Evolutionary conservation across 2,329 filamentous ascomycete genomes (phyloP), one percentile per base, ranked within the genome.

Genomic region (Plenodomus lindquistii): DNA sequence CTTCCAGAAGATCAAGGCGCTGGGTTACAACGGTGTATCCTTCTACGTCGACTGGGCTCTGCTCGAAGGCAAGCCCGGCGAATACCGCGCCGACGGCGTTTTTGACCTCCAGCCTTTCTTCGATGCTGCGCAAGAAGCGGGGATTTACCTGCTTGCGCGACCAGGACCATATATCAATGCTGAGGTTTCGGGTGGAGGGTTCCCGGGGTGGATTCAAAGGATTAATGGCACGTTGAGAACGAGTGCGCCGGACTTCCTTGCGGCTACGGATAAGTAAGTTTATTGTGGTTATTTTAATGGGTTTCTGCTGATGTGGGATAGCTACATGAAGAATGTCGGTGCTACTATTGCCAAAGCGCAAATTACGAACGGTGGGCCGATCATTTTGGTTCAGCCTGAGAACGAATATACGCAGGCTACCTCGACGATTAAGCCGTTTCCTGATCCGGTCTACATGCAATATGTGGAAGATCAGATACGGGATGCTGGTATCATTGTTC

Each of bases 1-100:
- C 2, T 87, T 95, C 59, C 86, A 94, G 62, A 95, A 95, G 72
- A 84, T 93, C 69, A 91, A 88, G 70, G 86, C 88, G 0, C 73
- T 91, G 1, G 90, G 90, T 0, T 92, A 91, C 73, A 93, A 88
- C 60, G 81, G 83, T 37, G 86, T 92, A 1, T 91, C 87, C 0
- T 91, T 92, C 69, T 93, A 93, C 62, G 78, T 86, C 6, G 81
- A 91, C 60, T 95, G 89, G 90, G 87, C 86, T 2, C 74, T 93
- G 2, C 70, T 91, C 0, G 89, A 94, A 67, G 88, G 87, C 2
- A 85, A 86, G 50, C 84, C 79, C 0, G 89, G 88, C 1, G 76
- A 83, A 3, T 91, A 90, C 62, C 77, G 77, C 8, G 86, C 85
- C 1, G 83, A 89, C 2, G 89, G 88, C 0, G 79, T 91, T 15